Conservation (phyloP, 192 early-diverging fungal genomes). For the Backusella luteola region DNA sequence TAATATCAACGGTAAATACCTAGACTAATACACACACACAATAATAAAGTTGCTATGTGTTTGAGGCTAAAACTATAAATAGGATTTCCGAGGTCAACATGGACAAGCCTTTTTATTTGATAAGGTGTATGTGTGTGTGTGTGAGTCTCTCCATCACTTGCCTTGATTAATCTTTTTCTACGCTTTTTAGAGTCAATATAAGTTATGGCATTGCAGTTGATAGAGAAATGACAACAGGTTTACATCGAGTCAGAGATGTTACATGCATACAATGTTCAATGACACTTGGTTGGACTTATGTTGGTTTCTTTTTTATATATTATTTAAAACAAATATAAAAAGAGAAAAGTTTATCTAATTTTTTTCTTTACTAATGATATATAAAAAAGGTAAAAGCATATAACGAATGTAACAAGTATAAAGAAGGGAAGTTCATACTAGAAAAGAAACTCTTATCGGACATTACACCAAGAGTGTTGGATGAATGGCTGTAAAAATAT, state of each 20-base stretch:
- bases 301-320: conserved; percentile 13
- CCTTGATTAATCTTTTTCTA: background rate
- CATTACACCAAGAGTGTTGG: conserved; percentile 2
- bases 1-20: conserved; percentile 25
- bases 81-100: conserved; percentile 36
- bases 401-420: conserved; percentile 34
- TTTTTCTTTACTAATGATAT: background rate
- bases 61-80: background rate
- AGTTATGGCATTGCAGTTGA: conserved; percentile 21
- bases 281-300: conserved; percentile 35
- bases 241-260: conserved; percentile 25
- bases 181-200: conserved; percentile 25
- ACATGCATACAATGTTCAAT: conserved; percentile 31
- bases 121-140: conserved; percentile 11
- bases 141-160: background rate
- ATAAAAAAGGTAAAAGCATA: conserved; percentile 33
- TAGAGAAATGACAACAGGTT: conserved; percentile 30
- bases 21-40: background rate
- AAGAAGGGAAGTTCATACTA: conserved; percentile 37
- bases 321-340: background rate
- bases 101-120: conserved; percentile 26
- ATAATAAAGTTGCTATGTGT: background rate
- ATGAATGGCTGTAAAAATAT: background rate
- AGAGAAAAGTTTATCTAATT: background rate
- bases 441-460: conserved; percentile 25